These are phyloP conservation scores for Skeletonema grethae DNA, from an alignment of 108 stramenopile genomes.

Conservation along the genomic window DNA sequence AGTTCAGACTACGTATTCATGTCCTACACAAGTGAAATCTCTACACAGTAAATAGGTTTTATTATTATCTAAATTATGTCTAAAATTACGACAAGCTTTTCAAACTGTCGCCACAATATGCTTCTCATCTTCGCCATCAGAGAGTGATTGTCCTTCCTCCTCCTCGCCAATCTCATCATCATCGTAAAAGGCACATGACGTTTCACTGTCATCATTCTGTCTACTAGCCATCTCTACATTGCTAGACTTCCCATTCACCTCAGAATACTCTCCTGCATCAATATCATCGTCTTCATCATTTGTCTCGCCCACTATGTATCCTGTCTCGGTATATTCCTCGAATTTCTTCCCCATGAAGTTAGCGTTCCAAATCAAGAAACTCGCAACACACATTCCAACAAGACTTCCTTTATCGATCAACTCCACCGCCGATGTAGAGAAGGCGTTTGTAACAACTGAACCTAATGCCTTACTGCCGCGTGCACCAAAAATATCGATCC, in stretches of 20 bases:
- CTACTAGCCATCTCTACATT: constrained; percentile 68
- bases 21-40: background rate
- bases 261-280: constrained; percentile 35
- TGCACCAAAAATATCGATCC: constrained; percentile 98
- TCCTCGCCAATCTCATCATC: constrained; percentile 75
- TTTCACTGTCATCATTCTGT: constrained; percentile 75
- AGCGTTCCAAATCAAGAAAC: constrained; percentile 96
- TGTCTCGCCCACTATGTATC: constrained; percentile 87
- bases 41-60: background rate
- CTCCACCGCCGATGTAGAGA: constrained; percentile 72
- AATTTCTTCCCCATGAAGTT: constrained; percentile 91
- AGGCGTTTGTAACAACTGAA: constrained; percentile 94
- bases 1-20: background rate
- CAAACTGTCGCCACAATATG: constrained; percentile 6
- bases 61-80: background rate
- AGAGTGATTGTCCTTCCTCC: constrained; percentile 65
- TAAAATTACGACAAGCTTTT: background rate
- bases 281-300: constrained; percentile 52
- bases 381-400: constrained; percentile 87
- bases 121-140: constrained; percentile 47
- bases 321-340: constrained; percentile 90
- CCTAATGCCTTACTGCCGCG: constrained; percentile 95
- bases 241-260: constrained; percentile 14
- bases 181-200: constrained; percentile 79
- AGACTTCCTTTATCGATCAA: constrained; percentile 90